Evolutionary conservation across 805 yeast species (phyloP).

Genomic region (Scheffersomyces ergatensis): DNA sequence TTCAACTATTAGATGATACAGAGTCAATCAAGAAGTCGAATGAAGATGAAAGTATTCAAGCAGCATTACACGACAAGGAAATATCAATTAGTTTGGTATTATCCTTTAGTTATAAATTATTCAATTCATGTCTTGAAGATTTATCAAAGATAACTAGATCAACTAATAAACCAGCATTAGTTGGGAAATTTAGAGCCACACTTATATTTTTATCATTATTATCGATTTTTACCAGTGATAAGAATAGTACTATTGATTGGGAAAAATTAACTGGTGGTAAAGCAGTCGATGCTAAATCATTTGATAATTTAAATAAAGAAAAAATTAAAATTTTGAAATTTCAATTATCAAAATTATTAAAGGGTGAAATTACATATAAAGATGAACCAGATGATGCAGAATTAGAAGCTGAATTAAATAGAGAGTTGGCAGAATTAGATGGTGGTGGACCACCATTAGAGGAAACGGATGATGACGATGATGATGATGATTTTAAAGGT

Average conservation of each 20-base stretch:
- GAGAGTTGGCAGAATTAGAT: slow-evolving; percentile 15
- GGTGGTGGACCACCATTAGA: not conserved
- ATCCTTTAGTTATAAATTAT: slow-evolving; percentile 33
- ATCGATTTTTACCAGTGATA: slow-evolving; percentile 21
- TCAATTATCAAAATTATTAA: slow-evolving; percentile 36
- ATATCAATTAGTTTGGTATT: slow-evolving; percentile 34
- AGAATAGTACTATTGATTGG: slow-evolving; percentile 24
- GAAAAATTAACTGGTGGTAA: slow-evolving; percentile 33
- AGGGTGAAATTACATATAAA: slow-evolving; percentile 29
- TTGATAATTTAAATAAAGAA: slow-evolving; percentile 24
- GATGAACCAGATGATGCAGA: slow-evolving; percentile 26
- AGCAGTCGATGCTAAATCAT: slow-evolving; percentile 19
- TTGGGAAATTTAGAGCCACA: slow-evolving; percentile 33
- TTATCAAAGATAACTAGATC: slow-evolving; percentile 17
- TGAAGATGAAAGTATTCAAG: slow-evolving; percentile 38
- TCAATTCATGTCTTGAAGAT: slow-evolving; percentile 28
- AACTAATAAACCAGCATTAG: slow-evolving; percentile 25
- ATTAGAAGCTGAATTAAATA: slow-evolving; percentile 21
- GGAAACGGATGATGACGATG: not conserved
- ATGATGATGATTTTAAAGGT: slow-evolving; percentile 1
- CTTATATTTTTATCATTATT: slow-evolving; percentile 31
- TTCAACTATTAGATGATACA: slow-evolving; percentile 63
- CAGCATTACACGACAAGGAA: slow-evolving; percentile 57
- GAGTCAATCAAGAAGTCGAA: slow-evolving; percentile 54
- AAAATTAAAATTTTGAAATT: slow-evolving; percentile 35